These are phyloP conservation scores for Fomitopsis serialis DNA, from an alignment of 768 basidiomycete genomes.

Conservation along the genomic window DNA sequence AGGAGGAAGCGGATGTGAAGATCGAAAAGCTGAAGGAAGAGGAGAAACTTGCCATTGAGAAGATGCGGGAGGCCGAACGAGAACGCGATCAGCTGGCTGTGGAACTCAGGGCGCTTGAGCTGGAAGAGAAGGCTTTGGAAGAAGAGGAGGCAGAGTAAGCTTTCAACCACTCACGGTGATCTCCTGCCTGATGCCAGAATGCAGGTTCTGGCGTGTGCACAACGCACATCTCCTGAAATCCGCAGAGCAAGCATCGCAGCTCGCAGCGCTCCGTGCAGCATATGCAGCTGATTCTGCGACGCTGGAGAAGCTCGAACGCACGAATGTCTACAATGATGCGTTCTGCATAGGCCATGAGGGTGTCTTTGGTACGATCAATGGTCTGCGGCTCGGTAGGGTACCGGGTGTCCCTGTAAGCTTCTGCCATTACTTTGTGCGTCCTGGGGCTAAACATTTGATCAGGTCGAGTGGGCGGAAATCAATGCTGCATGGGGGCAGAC, in stretches of 20 bases:
- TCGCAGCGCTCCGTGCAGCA: constrained; percentile 69
- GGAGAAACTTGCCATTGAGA: constrained; percentile 63
- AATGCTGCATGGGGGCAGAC: constrained; percentile 99
- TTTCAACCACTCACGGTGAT: neutral
- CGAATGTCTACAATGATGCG: constrained; percentile 93
- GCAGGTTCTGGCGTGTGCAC: constrained; percentile 78
- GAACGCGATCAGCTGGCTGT: constrained; percentile 73
- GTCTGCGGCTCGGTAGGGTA: constrained; percentile 84
- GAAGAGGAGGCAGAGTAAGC: constrained; percentile 81
- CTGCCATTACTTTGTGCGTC: neutral
- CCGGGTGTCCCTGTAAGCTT: constrained; percentile 69
- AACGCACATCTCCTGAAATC: constrained; percentile 64
- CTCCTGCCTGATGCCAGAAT: constrained; percentile 4
- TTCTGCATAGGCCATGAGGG: constrained; percentile 95
- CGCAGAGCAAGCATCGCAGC: constrained; percentile 62
- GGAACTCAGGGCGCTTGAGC: constrained; percentile 64
- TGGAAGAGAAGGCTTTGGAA: constrained; percentile 74
- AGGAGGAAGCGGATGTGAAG: constrained; percentile 64
- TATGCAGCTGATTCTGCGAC: constrained; percentile 74
- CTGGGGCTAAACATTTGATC: neutral
- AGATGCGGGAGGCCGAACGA: constrained; percentile 68
- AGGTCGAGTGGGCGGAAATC: constrained; percentile 98
- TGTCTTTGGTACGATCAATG: constrained; percentile 97
- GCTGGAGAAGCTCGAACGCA: constrained; percentile 80
- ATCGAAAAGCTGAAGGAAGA: constrained; percentile 70